Base-by-base conservation (phyloP, 805 yeast species). In the Lachancea thermotolerans region DNA sequence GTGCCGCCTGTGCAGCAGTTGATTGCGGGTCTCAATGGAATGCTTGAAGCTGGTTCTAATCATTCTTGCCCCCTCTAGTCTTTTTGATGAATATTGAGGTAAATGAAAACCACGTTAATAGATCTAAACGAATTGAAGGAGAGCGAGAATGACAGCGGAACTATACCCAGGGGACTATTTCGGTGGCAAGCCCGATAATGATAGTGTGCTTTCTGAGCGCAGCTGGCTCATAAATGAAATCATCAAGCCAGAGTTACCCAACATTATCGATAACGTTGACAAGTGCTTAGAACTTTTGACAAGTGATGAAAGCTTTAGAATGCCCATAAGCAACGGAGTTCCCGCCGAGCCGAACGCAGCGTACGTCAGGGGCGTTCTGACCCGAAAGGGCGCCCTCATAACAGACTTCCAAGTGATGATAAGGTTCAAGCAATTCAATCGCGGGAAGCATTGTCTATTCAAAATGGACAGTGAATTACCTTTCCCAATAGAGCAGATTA, bases 341-440 rank as follows among this genome's bases (percentile, higher is more conserved):
- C 35, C 47, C 9, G 46, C 37, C 29, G 49, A 41, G 11, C 37
- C 44, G 5, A 45, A 45, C 3, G 44, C 40, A 1, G 58, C 64
- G 3, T 50, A 57, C 2, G 61, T 82, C 12, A 80, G 81, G 48
- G 91, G 91, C 0, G 69, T 78, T 1, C 59, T 82, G 0, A 74
- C 77, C 0, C 60, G 90, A 41, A 72, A 70, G 43, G 81, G 82
- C 6, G 70, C 74, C 10, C 72, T 72, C 49, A 66, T 83, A 4
- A 67, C 74, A 1, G 75, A 74, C 28, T 58, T 82, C 49, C 71
- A 70, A 36, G 58, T 75, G 10, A 49, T 59, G 0, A 57, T 76
- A 35, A 42, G 63, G 62, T 45, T 57, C 57, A 50, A 72, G 64
- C 46, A 55, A 54, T 41, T 58, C 74, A 44, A 71, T 68, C 51